These are phyloP conservation scores for Ambrosia hybrid DNA, from an alignment of 140 eudicot genomes.

Conservation along the genomic window DNA sequence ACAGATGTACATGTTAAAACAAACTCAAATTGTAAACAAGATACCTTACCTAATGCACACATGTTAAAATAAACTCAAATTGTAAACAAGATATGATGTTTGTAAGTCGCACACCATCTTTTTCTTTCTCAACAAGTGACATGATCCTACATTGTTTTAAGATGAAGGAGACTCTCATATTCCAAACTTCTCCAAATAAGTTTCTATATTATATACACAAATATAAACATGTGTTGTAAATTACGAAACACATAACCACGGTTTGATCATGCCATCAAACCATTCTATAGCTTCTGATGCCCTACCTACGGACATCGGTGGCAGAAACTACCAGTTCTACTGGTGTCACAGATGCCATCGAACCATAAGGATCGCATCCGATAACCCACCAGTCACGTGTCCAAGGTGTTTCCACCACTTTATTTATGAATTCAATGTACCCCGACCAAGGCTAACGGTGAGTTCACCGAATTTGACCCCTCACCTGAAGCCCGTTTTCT, in stretches of 20 bases:
- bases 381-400: conserved; percentile 44
- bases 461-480: conserved; percentile 67
- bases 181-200: conserved; percentile 20
- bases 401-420: conserved; percentile 80
- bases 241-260: not conserved
- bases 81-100: not conserved
- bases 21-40: not conserved
- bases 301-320: conserved; percentile 27
- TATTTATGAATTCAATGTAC: conserved; percentile 50
- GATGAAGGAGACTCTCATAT: conserved; percentile 18
- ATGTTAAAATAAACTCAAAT: conserved; percentile 8
- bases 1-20: no score
- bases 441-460: conserved; percentile 46
- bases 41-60: conserved; percentile 25
- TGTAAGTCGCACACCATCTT: conserved; percentile 31
- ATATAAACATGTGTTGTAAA: not conserved
- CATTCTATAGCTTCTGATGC: conserved; percentile 5
- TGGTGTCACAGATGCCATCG: conserved; percentile 93
- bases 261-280: conserved; percentile 10
- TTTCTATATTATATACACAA: conserved; percentile 4
- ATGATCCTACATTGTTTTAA: not conserved
- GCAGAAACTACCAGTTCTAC: conserved; percentile 52
- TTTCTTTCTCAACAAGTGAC: conserved; percentile 37
- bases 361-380: conserved; percentile 52
- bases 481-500: conserved; percentile 77